Base-by-base conservation (phyloP, 2,329 filamentous ascomycete species). In the Teratosphaeria zuluensis region DNA sequence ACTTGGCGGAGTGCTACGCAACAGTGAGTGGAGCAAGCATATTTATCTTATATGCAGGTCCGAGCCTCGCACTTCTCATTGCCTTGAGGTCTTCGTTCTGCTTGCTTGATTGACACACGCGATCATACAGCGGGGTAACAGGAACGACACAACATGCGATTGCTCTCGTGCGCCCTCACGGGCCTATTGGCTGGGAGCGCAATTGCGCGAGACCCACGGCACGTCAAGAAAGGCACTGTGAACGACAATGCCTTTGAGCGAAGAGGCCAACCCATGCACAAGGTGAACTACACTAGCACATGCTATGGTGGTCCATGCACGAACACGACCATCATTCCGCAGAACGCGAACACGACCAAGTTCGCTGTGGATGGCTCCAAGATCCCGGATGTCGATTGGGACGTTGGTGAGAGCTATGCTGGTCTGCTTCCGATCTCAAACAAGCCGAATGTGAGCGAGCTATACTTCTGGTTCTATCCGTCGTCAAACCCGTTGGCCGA, bases 391-490 rank as follows among this genome's bases (percentile, higher is more conserved):
- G 71, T 73, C 30, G 62, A 67, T 55, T 72, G 72, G 35, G 67
- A 73, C 58, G 63, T 73, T 53, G 71, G 71, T 24, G 70, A 73
- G 60, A 65, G 64, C n/a, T 69, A 69, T 54, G 66, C 67, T 33
- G 68, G 69, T 21, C 55, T 72, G 7, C 55, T 74, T 12, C 70
- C 70, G 11, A 70, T 73, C 54, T 68, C 68, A 4, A 58, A 64
- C 30, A 61, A 65, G 33, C 54, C 60, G 11, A 66, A 69, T 55
- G 61, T 63, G 31, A 68, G 64, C 53, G 68, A 72, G 60, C 69
- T 81, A 1, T 81, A 75, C 64, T 81, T 80, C 65, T 76, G 76
- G 76, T 78, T 79, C 65, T 79, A 78, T 62, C 78, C 79, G 6
- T 64, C 64, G 19, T 48, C 55, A 30, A 69, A 68, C 55, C 71